Conservation (phyloP, 108 stramenopile species). For the Cyclostephanos invisitatus region DNA sequence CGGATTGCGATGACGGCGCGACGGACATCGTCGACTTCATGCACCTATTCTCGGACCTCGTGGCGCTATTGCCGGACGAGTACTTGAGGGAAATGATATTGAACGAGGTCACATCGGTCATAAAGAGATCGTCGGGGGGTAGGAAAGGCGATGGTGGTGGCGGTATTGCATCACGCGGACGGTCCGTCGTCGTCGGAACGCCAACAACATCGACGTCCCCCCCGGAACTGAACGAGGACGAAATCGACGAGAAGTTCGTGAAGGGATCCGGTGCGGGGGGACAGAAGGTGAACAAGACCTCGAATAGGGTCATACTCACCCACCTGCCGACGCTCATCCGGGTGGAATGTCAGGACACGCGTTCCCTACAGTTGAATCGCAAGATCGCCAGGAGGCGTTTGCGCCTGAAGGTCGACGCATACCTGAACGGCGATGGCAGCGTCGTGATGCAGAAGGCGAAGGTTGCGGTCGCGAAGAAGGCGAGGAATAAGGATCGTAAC, state of each 20-base stretch:
- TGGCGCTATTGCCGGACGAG: constrained; percentile 59
- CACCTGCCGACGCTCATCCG: constrained; percentile 75
- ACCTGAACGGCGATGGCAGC: constrained; percentile 75
- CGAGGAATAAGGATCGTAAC: constrained; percentile 71
- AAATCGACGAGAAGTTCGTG: constrained; percentile 77
- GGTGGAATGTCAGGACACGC: constrained; percentile 88
- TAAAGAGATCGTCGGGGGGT: constrained; percentile 18
- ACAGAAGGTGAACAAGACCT: constrained; percentile 92
- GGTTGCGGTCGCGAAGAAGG: constrained; percentile 63
- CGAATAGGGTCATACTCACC: constrained; percentile 74
- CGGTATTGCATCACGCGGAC: background rate
- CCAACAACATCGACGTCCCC: background rate
- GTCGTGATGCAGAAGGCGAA: constrained; percentile 52
- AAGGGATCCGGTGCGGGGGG: constrained; percentile 82
- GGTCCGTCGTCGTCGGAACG: background rate
- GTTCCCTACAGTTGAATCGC: constrained; percentile 86
- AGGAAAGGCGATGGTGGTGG: background rate
- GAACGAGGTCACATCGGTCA: constrained; percentile 46
- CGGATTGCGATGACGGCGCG: constrained; percentile 22
- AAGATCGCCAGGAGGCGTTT: constrained; percentile 87
- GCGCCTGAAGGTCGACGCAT: constrained; percentile 75
- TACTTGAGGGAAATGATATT: constrained; percentile 53
- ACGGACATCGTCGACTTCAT: constrained; percentile 48
- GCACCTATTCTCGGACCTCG: constrained; percentile 65
- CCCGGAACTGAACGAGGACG: constrained; percentile 46